Percentiles rank a stretch among this genome's conserved stretches.
Conservation (phyloP, 1,284 basidiomycete genomes). For the Trametes polyzona region DNA sequence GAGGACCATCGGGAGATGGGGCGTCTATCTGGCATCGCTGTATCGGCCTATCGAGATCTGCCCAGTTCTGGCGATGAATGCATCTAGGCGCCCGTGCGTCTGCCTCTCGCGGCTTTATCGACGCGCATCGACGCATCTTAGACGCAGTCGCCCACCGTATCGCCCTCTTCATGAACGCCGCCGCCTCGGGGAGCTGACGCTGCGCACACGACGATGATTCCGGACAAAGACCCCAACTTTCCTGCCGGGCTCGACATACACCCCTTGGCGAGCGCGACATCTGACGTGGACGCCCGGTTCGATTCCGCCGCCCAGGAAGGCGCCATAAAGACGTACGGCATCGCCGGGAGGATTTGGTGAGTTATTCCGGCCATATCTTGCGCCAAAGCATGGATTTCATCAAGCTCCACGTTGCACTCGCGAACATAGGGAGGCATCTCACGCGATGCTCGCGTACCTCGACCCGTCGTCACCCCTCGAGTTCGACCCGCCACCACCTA, state of each 20-base stretch:
- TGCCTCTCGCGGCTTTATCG: too few species aligned
- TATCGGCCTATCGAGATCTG: constrained; percentile 20
- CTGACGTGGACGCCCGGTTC: constrained; percentile 39
- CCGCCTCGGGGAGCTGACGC: neutral
- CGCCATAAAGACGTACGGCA: constrained; percentile 72
- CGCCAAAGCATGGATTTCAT: neutral
- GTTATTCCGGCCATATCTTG: constrained; percentile 11
- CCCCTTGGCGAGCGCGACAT: constrained; percentile 21
- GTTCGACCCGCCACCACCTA: constrained; percentile 59
- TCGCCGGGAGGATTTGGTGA: constrained; percentile 79
- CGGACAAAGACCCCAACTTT: constrained; percentile 31
- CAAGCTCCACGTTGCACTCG: neutral
- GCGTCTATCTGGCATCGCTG: constrained; percentile 9
- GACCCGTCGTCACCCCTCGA: constrained; percentile 40
- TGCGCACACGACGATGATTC: constrained; percentile 3
- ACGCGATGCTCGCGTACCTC: constrained; percentile 61
- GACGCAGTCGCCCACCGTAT: neutral
- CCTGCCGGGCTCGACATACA: constrained; percentile 33
- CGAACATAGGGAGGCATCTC: constrained; percentile 70
- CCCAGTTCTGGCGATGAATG: constrained; percentile 1
- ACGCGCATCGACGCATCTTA: neutral
- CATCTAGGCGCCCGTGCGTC: neutral
- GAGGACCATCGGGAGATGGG: constrained; percentile 7
- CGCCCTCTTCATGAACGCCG: neutral
- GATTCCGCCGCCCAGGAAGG: constrained; percentile 52